Percentiles rank a stretch among this genome's conserved stretches.
These are phyloP conservation scores for Citrus glauca DNA, from an alignment of 345 rosid species.

Conservation along the genomic window DNA sequence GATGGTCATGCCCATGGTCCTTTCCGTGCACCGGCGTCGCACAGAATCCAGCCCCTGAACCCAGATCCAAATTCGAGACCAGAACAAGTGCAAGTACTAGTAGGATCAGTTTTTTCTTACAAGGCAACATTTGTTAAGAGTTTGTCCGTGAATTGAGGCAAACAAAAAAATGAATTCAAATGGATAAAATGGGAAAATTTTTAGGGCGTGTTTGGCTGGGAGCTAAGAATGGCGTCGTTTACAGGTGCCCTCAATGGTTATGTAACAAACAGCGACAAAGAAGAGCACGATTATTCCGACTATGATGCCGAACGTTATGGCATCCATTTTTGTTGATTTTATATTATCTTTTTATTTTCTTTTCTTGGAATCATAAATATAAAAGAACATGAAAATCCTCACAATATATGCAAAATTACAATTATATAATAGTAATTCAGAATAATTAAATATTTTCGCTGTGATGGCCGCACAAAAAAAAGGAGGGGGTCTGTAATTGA, in stretches of 20 bases:
- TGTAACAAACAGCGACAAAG: constrained; percentile 53
- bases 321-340: constrained; percentile 41
- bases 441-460: too few species aligned
- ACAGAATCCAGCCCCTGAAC: constrained; percentile 38
- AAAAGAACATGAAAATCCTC: background rate
- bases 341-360: background rate
- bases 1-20: constrained; percentile 34
- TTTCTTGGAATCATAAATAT: background rate
- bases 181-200: background rate
- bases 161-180: background rate
- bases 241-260: constrained; percentile 80
- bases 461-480: too few species aligned
- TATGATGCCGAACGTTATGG: constrained; percentile 67
- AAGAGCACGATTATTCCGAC: constrained; percentile 65
- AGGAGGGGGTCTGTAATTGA: background rate
- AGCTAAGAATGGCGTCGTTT: constrained; percentile 27
- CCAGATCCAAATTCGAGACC: constrained; percentile 45
- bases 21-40: constrained; percentile 37
- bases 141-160: background rate
- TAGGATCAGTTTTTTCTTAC: constrained; percentile 6
- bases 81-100: constrained; percentile 7
- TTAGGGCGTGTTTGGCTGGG: background rate
- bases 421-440: background rate
- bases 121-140: constrained; percentile 25
- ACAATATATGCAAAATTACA: background rate